These are phyloP conservation scores for Globisporangium echinulatum DNA, from an alignment of 352 stramenopile species.

Conservation along the genomic window DNA sequence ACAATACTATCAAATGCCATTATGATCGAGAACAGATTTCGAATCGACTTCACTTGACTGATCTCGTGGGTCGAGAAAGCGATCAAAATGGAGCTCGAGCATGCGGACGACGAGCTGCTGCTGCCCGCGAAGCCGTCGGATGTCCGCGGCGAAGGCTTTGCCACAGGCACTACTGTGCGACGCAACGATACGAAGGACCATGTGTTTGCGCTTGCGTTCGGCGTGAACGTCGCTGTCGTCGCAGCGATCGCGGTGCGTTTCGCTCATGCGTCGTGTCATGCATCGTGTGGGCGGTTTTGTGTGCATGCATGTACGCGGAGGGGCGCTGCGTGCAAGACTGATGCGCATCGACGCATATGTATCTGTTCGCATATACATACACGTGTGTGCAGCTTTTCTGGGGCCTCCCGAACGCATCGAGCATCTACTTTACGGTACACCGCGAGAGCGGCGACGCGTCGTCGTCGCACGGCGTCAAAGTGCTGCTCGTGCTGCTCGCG, in stretches of 20 bases:
- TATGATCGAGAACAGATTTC: too few relatives aligned
- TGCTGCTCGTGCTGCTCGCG: conserved; percentile 59
- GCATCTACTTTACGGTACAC: conserved; percentile 78
- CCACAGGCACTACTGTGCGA: conserved; percentile 1
- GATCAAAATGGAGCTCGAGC: not conserved
- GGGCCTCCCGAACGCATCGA: conserved; percentile 65
- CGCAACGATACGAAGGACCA: conserved; percentile 60
- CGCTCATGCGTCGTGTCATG: not conserved
- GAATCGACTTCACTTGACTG: too few relatives aligned
- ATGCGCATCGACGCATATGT: not conserved
- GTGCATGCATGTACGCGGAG: not conserved
- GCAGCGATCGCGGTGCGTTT: conserved; percentile 47
- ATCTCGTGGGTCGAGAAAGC: too few relatives aligned
- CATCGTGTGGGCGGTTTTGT: not conserved
- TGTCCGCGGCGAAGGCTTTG: not conserved
- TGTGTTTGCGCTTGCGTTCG: conserved; percentile 59
- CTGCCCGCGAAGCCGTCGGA: not conserved
- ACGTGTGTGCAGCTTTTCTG: conserved; percentile 49
- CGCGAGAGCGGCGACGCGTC: conserved; percentile 25
- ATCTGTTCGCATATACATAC: not conserved
- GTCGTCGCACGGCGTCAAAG: conserved; percentile 63
- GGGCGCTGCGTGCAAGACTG: too few relatives aligned
- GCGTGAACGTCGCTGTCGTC: conserved; percentile 47
- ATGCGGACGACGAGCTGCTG: conserved; percentile 1
- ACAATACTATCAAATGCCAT: too few relatives aligned